Conservation (phyloP, 192 early-diverging fungal species). For the Coemansia sp. region DNA sequence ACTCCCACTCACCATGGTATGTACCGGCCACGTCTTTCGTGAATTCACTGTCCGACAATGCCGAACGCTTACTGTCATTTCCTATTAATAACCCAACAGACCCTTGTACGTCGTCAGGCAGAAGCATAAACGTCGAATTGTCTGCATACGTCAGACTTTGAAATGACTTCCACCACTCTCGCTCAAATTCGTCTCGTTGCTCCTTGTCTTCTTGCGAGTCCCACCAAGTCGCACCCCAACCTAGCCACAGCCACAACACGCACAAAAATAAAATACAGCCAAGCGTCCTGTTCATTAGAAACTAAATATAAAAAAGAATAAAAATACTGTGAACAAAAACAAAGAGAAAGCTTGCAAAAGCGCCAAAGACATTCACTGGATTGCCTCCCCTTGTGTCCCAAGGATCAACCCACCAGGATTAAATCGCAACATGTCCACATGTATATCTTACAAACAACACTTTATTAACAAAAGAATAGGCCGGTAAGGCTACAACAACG, state of each 20-base stretch:
- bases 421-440: background rate
- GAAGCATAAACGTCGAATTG: constrained; percentile 35
- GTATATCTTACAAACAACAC: background rate
- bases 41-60: background rate
- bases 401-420: background rate
- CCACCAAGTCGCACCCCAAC: constrained; percentile 16
- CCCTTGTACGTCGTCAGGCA: constrained; percentile 23
- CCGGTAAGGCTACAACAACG: no score
- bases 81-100: constrained; percentile 15
- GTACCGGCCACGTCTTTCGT: constrained; percentile 17
- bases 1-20: constrained; percentile 28
- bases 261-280: background rate
- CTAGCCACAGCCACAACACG: constrained; percentile 20
- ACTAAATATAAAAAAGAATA: background rate
- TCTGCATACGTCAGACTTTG: constrained; percentile 23
- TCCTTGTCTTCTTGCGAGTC: constrained; percentile 14
- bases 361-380: background rate
- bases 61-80: background rate
- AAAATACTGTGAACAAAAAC: background rate
- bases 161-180: constrained; percentile 35
- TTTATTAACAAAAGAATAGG: background rate
- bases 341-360: background rate
- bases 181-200: constrained; percentile 29
- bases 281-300: constrained; percentile 6
- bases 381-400: background rate